Base-by-base conservation (phyloP, 2,329 filamentous ascomycete species). In the Aspergillus novoparasiticus region DNA sequence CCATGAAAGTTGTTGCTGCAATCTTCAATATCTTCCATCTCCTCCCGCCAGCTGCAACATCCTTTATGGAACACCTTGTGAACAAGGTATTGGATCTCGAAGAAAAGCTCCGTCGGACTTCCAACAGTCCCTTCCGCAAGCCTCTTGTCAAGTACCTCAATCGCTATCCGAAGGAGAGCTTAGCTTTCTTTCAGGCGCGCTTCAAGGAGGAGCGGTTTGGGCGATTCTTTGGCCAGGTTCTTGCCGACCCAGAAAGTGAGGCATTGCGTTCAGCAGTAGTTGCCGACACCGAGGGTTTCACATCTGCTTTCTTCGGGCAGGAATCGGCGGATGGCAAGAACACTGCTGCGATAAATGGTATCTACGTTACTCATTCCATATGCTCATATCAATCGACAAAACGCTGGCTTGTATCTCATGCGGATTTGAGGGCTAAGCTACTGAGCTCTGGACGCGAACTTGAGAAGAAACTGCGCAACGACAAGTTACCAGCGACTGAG, bases 21-120 rank as follows among this genome's bases (percentile, higher is more conserved):
- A 96, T 98, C 59, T 90, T 99, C 76, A 95, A 97, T 73, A 94
- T 99, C 61, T 99, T 99, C 77, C 94, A 98, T 75, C 85, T 99
- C n/a, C 84, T 99, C 5, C 95, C 96, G 0, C 86, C 92, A 0
- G 93, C 93, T 11, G 96, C 96, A 1, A 92, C 94, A 64, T 89
- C 90, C 19, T 99, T 99, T 76, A 93, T 98, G 78, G 92, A 94
- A 64, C 88, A 91, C 34, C 86, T 99, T 50, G 92, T 98, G 56
- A 91, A 96, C 68, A 92, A 91, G 58, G 92, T 96, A n/a, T 83
- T 99, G 61, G 90, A 93, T 48, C 84, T 99, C 0, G 95, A 99
- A 76, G 87, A 90, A 59, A 91, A 90, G 67, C 82, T 99, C 45
- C 87, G 95, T 36, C 84, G 95, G 64, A 99, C 95, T 1, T 90